Base-by-base conservation (phyloP, 805 yeast genomes). In the Martiniozyma abietophila region DNA sequence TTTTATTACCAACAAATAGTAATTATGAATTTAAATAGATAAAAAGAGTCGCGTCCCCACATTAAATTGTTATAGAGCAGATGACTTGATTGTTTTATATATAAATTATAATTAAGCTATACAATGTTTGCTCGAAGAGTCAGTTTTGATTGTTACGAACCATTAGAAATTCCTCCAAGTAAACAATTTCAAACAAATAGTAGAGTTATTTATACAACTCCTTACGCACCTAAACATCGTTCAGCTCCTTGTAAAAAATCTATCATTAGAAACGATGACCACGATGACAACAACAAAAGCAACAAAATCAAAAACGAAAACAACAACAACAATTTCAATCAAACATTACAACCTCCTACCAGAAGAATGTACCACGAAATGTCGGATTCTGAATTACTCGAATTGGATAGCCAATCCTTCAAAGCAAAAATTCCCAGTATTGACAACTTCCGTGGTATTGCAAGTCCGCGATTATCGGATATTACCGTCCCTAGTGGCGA, bases 321-420 rank as follows among this genome's bases (percentile, higher is more conserved):
- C 22, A 24, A 15, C 18, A 2, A 14, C 20, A 6, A 18, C 17
- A 11, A 23, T 41, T 35, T 25, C 34, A 27, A 31, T 36, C n/a
- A 31, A 25, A 11, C 44, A 37, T 15, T 32, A 35, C 37, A 26
- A 34, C 29, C 40, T 47, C 46, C 17, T 42, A 69, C 18, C 52
- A 71, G 35, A 67, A 70, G 37, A 43, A 64, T 70, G 29, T 65
- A 67, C 43, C 59, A 66, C 22, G 71, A 61, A 11, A 65, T 72
- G 74, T 60, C 75, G 11, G 62, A 67, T 47, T 73, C 68, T 37
- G 77, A 72, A 49, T 55, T 72, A 38, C 49, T 71, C 53, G 72
- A 69, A 9, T 53, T 72, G 40, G 79, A 72, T 49, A 65, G 71
- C 2, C 77, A 72, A 44, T 72, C 60, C 48, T 56, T 61, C 36